Evolutionary conservation across 2,329 filamentous ascomycete genomes (phyloP).

Genomic region (Lecanicillium sp.): DNA sequence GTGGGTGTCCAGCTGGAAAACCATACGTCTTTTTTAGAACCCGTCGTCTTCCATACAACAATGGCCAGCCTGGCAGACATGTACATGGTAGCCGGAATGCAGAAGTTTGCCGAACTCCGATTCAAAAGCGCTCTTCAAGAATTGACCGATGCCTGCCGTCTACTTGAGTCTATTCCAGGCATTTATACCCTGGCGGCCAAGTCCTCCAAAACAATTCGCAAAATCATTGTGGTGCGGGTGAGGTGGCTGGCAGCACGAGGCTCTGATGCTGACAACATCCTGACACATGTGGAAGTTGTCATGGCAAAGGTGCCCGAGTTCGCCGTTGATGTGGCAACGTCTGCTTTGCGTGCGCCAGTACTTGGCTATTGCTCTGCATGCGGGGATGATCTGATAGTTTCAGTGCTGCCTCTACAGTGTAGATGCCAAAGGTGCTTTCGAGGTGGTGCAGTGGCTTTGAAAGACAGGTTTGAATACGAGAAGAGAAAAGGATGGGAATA

Average conservation of each 20-base stretch:
- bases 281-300: too few species aligned
- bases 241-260: too few species aligned
- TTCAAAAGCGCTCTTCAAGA: too few species aligned
- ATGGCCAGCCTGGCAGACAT: not conserved
- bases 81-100: not conserved
- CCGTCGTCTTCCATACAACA: not conserved
- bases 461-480: not conserved
- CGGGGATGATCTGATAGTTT: not conserved
- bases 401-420: not conserved
- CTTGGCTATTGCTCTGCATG: not conserved
- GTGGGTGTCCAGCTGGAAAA: too few species aligned
- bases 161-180: too few species aligned
- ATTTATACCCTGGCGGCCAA: too few species aligned
- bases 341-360: not conserved
- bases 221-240: not conserved
- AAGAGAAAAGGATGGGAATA: not conserved
- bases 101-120: not conserved
- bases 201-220: too few species aligned
- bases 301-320: not conserved
- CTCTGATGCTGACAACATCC: too few species aligned
- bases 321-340: not conserved
- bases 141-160: too few species aligned
- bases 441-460: not conserved
- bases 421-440: not conserved
- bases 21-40: not conserved